Conservation (phyloP, 352 stramenopile species). For the Phytophthora constricta region DNA sequence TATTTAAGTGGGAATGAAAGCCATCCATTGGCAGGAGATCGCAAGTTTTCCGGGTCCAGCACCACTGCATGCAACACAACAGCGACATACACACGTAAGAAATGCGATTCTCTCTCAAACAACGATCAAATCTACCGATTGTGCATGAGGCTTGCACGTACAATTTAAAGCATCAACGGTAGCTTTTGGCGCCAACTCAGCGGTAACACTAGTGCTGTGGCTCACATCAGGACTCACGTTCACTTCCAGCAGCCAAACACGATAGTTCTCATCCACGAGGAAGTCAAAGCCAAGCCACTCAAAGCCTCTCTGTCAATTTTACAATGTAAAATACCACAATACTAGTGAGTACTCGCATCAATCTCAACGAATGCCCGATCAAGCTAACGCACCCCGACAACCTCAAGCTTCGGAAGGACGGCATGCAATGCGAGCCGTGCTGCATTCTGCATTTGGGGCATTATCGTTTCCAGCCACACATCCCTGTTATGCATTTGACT, state of each 20-base stretch:
- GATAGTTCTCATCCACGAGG: constrained; percentile 62
- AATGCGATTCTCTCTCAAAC: neutral
- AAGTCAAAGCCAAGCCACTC: constrained; percentile 91
- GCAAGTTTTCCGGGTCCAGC: constrained; percentile 13
- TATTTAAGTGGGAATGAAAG: constrained; percentile 10
- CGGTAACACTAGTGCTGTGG: constrained; percentile 71
- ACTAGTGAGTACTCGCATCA: too few relatives aligned
- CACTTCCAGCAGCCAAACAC: constrained; percentile 83
- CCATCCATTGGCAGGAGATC: constrained; percentile 33
- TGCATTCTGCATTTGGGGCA: constrained; percentile 68
- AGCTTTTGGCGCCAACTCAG: constrained; percentile 55
- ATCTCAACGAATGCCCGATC: too few relatives aligned
- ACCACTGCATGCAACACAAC: constrained; percentile 19
- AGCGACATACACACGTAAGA: too few relatives aligned
- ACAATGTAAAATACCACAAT: too few relatives aligned
- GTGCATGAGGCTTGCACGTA: constrained; percentile 32
- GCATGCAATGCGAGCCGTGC: constrained; percentile 45
- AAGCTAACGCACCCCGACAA: constrained; percentile 60
- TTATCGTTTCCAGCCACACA: constrained; percentile 54
- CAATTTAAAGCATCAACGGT: constrained; percentile 58
- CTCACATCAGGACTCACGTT: constrained; percentile 90
- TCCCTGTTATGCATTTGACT: constrained; percentile 44
- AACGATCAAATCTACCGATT: too few relatives aligned
- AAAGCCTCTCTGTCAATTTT: constrained; percentile 60
- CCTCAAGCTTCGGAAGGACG: constrained; percentile 48